Percentiles rank a stretch among this genome's conserved stretches.
Conservation (phyloP, 805 yeast species). For the Wickerhamomyces rabaulensis region DNA sequence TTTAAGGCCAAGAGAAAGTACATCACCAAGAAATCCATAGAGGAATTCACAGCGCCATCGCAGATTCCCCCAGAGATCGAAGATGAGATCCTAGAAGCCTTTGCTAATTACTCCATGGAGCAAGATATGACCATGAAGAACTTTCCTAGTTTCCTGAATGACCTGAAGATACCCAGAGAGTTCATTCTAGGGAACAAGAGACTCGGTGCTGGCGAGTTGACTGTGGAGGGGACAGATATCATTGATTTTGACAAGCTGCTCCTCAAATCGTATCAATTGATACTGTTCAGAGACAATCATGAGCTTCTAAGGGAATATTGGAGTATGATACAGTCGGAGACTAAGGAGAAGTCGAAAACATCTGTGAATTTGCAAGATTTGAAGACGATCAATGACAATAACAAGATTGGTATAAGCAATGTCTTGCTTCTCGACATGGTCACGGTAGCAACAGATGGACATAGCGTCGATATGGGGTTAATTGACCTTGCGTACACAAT, state of each 20-base stretch:
- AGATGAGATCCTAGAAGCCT: conserved; percentile 38
- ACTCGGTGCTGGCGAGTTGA: conserved; percentile 21
- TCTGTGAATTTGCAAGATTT: conserved; percentile 35
- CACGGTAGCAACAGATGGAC: conserved; percentile 35
- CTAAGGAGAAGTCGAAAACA: conserved; percentile 14
- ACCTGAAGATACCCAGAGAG: conserved; percentile 27
- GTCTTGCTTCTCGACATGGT: conserved; percentile 40
- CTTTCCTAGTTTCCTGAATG: conserved; percentile 24
- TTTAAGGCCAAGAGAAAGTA: conserved; percentile 14
- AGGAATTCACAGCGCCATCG: conserved; percentile 26
- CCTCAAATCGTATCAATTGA: conserved; percentile 33
- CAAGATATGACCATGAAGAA: conserved; percentile 34
- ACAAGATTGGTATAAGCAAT: conserved; percentile 29
- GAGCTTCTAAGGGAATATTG: conserved; percentile 34
- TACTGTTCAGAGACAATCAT: conserved; percentile 35
- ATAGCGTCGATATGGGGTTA: conserved; percentile 31
- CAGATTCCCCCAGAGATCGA: conserved; percentile 39
- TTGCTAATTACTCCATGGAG: conserved; percentile 35
- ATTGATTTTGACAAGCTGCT: conserved; percentile 44
- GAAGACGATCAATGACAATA: conserved; percentile 25
- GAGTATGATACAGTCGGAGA: conserved; percentile 28
- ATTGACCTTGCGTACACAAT: conserved; percentile 43
- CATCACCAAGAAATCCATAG: conserved; percentile 17
- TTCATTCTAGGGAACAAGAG: conserved; percentile 25
- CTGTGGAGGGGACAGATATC: conserved; percentile 36